Evolutionary conservation across 148 eudicot species (phyloP).

Genomic region (Dysphania ambrosioides): DNA sequence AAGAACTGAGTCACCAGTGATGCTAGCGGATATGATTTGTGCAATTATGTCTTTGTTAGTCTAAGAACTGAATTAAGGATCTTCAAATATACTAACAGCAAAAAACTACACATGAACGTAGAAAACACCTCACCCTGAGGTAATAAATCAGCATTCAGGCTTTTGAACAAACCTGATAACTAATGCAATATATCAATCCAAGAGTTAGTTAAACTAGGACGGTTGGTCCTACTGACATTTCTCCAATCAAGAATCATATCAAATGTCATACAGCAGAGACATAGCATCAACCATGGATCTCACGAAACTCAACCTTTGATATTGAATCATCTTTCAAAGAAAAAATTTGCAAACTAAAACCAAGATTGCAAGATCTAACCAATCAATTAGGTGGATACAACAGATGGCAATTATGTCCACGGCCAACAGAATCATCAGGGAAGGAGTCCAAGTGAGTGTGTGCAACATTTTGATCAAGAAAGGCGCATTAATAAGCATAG

Average conservation of each 20-base stretch:
- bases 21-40: slow-evolving; percentile 64
- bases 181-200: neutral
- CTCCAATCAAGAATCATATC: neutral
- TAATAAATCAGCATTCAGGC: neutral
- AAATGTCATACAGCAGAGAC: no score
- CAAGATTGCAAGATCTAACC: neutral
- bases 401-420: neutral
- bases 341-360: no score
- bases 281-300: neutral
- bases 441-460: neutral
- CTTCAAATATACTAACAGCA: neutral
- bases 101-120: neutral
- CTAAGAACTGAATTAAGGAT: slow-evolving; percentile 41
- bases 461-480: no score
- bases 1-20: slow-evolving; percentile 62
- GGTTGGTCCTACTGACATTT: neutral
- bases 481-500: no score
- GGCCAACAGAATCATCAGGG: neutral
- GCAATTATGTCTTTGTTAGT: slow-evolving; percentile 73
- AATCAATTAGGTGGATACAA: neutral
- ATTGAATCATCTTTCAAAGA: no score
- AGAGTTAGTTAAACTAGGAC: neutral
- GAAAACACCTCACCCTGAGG: neutral
- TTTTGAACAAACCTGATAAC: neutral
- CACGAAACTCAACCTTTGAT: no score